Percentiles rank a stretch among this genome's conserved stretches.
Evolutionary conservation across 257 asterid species (phyloP).

Genomic region (Solanum chilense): DNA sequence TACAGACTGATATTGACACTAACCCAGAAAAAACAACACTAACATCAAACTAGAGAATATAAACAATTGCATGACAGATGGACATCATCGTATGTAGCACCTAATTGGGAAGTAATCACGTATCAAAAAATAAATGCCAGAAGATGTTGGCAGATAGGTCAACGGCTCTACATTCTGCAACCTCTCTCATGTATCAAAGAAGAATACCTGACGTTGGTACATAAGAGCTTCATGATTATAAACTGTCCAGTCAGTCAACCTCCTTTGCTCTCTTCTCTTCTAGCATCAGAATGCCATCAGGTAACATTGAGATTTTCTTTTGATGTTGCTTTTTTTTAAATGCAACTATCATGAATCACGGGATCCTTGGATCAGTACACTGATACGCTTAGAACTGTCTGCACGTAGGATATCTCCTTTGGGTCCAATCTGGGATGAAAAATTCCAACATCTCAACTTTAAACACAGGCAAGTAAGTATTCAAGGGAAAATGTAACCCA

Average conservation of each 20-base stretch:
- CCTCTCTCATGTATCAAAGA: not conserved
- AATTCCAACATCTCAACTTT: conserved; percentile 29
- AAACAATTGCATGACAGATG: not conserved
- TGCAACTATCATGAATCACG: conserved; percentile 41
- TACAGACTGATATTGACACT: not conserved
- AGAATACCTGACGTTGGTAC: not conserved
- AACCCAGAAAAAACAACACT: not conserved
- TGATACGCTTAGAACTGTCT: conserved; percentile 57
- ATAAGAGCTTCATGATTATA: not conserved
- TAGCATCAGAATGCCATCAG: conserved; percentile 40
- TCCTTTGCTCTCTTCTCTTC: conserved; percentile 53
- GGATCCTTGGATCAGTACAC: conserved; percentile 57
- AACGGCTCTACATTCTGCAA: not conserved
- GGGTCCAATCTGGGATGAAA: conserved; percentile 57
- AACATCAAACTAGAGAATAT: not conserved
- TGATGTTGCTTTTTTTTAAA: conserved; percentile 14
- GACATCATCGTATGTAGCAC: not conserved
- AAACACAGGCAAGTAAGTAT: conserved; percentile 10
- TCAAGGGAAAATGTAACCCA: conserved; percentile 1
- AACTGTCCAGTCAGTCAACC: conserved; percentile 25
- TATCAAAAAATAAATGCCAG: not conserved
- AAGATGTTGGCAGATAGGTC: not conserved
- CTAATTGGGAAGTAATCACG: not conserved
- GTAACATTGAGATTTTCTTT: conserved; percentile 21
- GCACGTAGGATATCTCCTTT: conserved; percentile 62